phyloP scores from a whole-genome alignment of 257 asterid species.

The Nicotiana benthamiana region DNA sequence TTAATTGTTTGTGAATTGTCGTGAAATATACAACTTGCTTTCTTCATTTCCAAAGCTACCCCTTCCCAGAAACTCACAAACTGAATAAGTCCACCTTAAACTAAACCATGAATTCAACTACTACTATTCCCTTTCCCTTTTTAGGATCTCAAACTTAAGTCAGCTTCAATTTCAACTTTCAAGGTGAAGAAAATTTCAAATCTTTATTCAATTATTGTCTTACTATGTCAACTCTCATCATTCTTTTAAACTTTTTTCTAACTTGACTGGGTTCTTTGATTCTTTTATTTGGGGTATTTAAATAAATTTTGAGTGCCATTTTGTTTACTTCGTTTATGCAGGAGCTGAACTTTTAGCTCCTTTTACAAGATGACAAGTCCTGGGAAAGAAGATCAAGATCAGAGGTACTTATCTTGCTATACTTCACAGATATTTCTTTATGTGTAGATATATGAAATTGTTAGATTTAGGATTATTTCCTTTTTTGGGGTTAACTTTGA shows the following conservation, averaged over 20 bases:
- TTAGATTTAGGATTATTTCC: background rate
- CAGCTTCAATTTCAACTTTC: background rate
- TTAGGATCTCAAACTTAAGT: background rate
- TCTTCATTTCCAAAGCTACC: conserved; percentile 10
- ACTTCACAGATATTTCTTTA: background rate
- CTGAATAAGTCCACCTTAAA: background rate
- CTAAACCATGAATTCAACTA: background rate
- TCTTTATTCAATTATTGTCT: background rate
- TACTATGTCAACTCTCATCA: background rate
- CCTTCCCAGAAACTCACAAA: background rate
- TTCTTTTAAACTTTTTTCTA: background rate
- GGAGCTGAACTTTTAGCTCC: conserved; percentile 18
- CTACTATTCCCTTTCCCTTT: background rate
- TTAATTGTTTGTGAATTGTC: no score
- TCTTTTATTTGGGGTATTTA: background rate
- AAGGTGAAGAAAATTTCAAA: background rate
- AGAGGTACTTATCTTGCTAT: conserved; percentile 28
- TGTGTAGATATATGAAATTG: background rate
- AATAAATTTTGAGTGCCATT: background rate
- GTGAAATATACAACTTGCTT: background rate
- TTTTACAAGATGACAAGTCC: conserved; percentile 34
- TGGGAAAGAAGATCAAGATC: conserved; percentile 48
- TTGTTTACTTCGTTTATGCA: conserved; percentile 12
- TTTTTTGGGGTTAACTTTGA: background rate
- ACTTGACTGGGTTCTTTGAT: background rate